Percentiles rank a stretch among this genome's conserved stretches.
These are phyloP conservation scores for Penicillium simplicissimum DNA, from an alignment of 495 filamentous ascomycete genomes.

Conservation along the genomic window DNA sequence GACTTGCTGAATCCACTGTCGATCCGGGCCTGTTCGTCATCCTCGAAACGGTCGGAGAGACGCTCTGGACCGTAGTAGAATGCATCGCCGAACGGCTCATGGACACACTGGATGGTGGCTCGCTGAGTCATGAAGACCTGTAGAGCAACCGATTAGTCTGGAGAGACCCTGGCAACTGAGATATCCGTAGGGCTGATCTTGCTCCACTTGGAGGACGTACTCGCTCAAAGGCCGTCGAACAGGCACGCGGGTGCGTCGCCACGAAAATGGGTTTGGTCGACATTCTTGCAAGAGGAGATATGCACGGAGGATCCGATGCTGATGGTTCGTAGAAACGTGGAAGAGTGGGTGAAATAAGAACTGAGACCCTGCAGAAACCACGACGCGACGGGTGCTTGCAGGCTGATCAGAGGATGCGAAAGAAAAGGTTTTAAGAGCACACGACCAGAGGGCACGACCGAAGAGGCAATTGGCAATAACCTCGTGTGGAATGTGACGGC, in stretches of 20 bases:
- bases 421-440: slow-evolving; percentile 1
- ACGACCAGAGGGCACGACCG: not conserved
- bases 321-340: not conserved
- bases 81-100: slow-evolving; percentile 95
- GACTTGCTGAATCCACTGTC: slow-evolving; percentile 73
- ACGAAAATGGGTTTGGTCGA: slow-evolving; percentile 83
- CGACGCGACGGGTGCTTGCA: slow-evolving; percentile 7
- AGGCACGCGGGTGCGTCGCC: slow-evolving; percentile 89
- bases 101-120: slow-evolving; percentile 76
- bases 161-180: not conserved
- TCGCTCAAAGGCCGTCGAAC: slow-evolving; percentile 94
- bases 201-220: slow-evolving; percentile 44
- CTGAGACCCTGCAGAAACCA: not conserved
- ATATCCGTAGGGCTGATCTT: not conserved
- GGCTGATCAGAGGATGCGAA: not conserved
- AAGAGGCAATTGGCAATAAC: slow-evolving; percentile 25
- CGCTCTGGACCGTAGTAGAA: slow-evolving; percentile 94
- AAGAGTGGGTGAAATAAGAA: not conserved
- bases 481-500: slow-evolving; percentile 16
- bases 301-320: slow-evolving; percentile 1
- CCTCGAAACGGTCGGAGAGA: slow-evolving; percentile 70
- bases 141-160: not conserved
- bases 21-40: slow-evolving; percentile 67
- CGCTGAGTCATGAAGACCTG: slow-evolving; percentile 94
- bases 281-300: slow-evolving; percentile 45